Percentiles rank a stretch among this genome's conserved stretches.
These are phyloP conservation scores for Waltiozyma solani DNA, from an alignment of 1,139 yeast species.

Conservation along the genomic window DNA sequence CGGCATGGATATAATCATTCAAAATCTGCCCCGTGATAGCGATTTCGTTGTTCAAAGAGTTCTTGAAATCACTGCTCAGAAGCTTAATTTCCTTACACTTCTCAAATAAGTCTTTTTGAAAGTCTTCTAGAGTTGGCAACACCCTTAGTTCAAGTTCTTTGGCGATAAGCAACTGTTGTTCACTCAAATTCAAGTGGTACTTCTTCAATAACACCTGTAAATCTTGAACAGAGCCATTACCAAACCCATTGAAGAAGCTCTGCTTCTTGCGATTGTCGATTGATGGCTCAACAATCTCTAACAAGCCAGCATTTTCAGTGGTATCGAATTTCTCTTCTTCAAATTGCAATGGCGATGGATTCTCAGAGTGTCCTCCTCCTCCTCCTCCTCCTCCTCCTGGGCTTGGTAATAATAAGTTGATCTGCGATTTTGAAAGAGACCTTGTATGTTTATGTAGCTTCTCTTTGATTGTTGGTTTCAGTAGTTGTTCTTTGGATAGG, in stretches of 20 bases:
- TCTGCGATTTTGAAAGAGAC: not conserved
- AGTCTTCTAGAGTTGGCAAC: slow-evolving; percentile 60
- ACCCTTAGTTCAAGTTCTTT: slow-evolving; percentile 48
- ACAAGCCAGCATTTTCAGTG: not conserved
- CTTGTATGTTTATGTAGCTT: slow-evolving; percentile 12
- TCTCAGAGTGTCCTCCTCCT: not conserved
- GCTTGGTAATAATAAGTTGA: not conserved
- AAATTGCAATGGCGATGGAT: not conserved
- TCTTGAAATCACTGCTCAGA: slow-evolving; percentile 36
- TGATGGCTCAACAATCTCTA: slow-evolving; percentile 23
- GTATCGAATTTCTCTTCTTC: not conserved
- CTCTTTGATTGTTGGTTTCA: slow-evolving; percentile 9
- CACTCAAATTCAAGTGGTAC: slow-evolving; percentile 33
- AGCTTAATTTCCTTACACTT: slow-evolving; percentile 60
- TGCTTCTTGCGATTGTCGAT: slow-evolving; percentile 32
- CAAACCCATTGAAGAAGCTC: slow-evolving; percentile 40
- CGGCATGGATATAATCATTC: slow-evolving; percentile 33
- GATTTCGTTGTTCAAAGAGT: slow-evolving; percentile 41
- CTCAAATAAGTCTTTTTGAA: slow-evolving; percentile 52
- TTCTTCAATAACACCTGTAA: slow-evolving; percentile 35
- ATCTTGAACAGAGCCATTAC: slow-evolving; percentile 40
- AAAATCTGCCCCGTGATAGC: slow-evolving; percentile 42
- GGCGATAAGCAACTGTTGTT: slow-evolving; percentile 37
- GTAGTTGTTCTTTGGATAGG: not conserved
- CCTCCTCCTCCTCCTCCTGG: not conserved